Evolutionary conservation across 371 early-diverging fungal species (phyloP), one percentile per base, ranked within the genome.

Genomic region (Enterocytospora artemiae): DNA sequence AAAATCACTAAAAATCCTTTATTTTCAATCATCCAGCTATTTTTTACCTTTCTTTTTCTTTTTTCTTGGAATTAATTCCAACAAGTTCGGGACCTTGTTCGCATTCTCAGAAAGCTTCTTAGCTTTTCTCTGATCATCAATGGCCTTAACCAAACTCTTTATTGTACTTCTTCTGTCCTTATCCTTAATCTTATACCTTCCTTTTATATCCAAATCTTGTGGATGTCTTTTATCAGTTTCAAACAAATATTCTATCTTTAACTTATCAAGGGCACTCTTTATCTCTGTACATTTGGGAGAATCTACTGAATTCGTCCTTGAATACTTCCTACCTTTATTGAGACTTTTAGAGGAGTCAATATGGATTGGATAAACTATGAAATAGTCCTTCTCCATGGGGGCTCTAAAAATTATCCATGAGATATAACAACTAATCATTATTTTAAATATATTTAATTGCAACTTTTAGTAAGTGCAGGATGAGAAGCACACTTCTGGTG

Each of bases 171-270:
- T 67, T n/a, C n/a, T n/a, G n/a, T n/a, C n/a, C n/a, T n/a, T n/a
- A n/a, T n/a, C n/a, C 7, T 72, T 63, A 14, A 72, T 64, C 12
- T 44, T 63, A 41, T 67, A 66, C 33, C 72, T 60, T 25, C 72
- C 72, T 22, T 12, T 18, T 0, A 39, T 59, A 18, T 58, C 33
- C 32, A 32, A 51, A 33, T 68, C 64, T 36, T 52, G 33, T 28
- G 72, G 72, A 56, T 72, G 72, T 51, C 20, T 68, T 37, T 63
- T 66, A 20, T 33, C 14, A 3, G 63, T 24, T 37, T 72, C 72
- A 9, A n/a, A 27, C 1, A 39, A 45, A 52, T 45, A 51, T 33
- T 60, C 63, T 20, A 67, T 53, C 20, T 67, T 54, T n/a, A 59
- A 45, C 31, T 41, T 44, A 3, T 67, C 62, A 16, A 72, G 36